Base-by-base conservation (phyloP, 768 basidiomycete genomes). In the Sporobolomyces roseus region DNA sequence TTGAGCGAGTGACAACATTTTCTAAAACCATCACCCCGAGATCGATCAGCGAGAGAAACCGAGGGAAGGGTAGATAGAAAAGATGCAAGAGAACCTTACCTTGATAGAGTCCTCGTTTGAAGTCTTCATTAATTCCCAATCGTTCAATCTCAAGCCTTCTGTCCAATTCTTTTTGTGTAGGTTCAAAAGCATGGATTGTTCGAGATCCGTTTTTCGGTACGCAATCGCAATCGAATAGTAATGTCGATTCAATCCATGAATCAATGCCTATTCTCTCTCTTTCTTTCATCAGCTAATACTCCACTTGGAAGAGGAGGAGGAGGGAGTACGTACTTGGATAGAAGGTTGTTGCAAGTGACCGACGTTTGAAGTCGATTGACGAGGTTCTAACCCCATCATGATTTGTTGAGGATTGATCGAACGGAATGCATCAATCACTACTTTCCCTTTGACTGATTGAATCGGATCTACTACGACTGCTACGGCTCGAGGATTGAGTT, bases 281-380 rank as follows among this genome's bases (percentile, higher is more conserved):
- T n/a, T n/a, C n/a, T n/a, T n/a, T n/a, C n/a, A n/a, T n/a, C n/a
- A n/a, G n/a, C n/a, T n/a, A n/a, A n/a, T n/a, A n/a, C n/a, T n/a
- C n/a, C n/a, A n/a, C n/a, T n/a, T n/a, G n/a, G n/a, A n/a, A 45
- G 43, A 45, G 17, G 30, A 35, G 36, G 17, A 38, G 9, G 23
- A 35, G 33, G 23, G 25, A 16, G 7, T 33, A 68, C 74, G 33
- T 32, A 75, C 93, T 80, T 98, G 96, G 77, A 99, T 98, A 65
- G 90, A 91, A n/a, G 96, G 96, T 79, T 98, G 97, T 79, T 97
- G 94, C 80, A 99, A 90, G 77, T 97, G 93, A 3, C 96, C 96
- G 70, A 98, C 93, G 77, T 99, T 99, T 52, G 90, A 93, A 21
- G 96, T 99, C 61, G 92, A 94, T 79, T 98, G 96, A 30, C 96